Evolutionary conservation across 2,329 filamentous ascomycete genomes (phyloP), one percentile per base, ranked within the genome.

Genomic region (Blastomyces parvus): DNA sequence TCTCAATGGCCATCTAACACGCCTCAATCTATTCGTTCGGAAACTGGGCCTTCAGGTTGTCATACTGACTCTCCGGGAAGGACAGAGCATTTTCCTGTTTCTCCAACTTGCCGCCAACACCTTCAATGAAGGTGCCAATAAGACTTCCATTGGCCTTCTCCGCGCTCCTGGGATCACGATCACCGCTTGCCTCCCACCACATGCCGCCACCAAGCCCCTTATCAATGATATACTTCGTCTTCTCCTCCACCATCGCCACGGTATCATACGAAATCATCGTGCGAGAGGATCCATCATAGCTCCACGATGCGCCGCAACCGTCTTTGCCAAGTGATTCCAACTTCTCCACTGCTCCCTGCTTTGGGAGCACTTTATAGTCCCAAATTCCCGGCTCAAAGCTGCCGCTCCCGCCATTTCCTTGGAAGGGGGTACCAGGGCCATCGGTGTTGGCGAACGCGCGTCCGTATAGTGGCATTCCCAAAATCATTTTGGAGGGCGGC

Each of bases 381-480:
- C 89, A 90, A 2, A 96, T 86, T 1, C 91, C 91, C 17, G 83
- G 81, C 78, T 97, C 92, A 89, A 90, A 97, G 62, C 84, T 90
- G 19, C 76, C 76, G 0, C 89, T 89, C 64, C 87, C 81, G 2
- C 91, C 93, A 6, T 89, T 81, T 3, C 92, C 92, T 42, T 77
- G 83, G 77, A 84, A 97, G 0, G 86, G 80, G 14, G 79, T 74
- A 0, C 92, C 92, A 0, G 86, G 83, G 0, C 93, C 92, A 48
- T 88, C 83, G 0, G 92, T 96, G 69, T 86, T 85, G 70, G 86
- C 82, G 72, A 97, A 97, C 0, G 90, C 86, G 50, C 91, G 89
- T 3, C 93, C 93, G 74, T 97, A 97, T n/a, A 97, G 79, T 7
- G 93, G 92, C 90, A 96, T 94, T 3, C 93, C 92, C n/a, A 97